These are phyloP conservation scores for Eucalyptus sp. DNA, from an alignment of 345 rosid genomes.

Conservation along the genomic window DNA sequence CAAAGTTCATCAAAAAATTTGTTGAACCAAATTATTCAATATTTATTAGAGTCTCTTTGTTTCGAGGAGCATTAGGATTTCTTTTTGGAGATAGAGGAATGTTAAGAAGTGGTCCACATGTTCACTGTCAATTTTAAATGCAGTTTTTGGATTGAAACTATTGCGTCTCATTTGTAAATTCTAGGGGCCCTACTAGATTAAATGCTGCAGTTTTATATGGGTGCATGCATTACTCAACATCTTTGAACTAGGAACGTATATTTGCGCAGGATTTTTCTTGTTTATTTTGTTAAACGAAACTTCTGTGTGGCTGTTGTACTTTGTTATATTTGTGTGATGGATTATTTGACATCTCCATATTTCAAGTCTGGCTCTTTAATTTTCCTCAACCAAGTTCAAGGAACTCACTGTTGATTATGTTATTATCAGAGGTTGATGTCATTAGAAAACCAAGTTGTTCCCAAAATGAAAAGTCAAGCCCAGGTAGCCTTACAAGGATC, in stretches of 20 bases:
- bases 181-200: neutral
- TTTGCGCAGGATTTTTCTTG: neutral
- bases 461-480: too few species aligned
- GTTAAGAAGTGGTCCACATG: neutral
- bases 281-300: neutral
- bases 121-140: neutral
- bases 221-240: neutral
- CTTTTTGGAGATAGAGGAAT: neutral
- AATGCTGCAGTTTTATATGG: neutral
- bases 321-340: neutral
- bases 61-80: neutral
- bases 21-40: neutral
- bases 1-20: neutral
- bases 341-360: neutral
- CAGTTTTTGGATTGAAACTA: neutral
- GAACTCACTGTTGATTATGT: neutral
- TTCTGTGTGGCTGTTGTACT: neutral
- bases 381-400: neutral
- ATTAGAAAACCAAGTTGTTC: neutral
- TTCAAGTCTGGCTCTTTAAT: neutral
- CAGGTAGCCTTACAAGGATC: too few species aligned
- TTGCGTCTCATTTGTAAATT: neutral
- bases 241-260: neutral
- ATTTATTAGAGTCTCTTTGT: neutral
- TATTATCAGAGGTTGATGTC: slow-evolving; percentile 44